These are phyloP conservation scores for Mycena capillaripes DNA, from an alignment of 768 basidiomycete species.

Conservation along the genomic window DNA sequence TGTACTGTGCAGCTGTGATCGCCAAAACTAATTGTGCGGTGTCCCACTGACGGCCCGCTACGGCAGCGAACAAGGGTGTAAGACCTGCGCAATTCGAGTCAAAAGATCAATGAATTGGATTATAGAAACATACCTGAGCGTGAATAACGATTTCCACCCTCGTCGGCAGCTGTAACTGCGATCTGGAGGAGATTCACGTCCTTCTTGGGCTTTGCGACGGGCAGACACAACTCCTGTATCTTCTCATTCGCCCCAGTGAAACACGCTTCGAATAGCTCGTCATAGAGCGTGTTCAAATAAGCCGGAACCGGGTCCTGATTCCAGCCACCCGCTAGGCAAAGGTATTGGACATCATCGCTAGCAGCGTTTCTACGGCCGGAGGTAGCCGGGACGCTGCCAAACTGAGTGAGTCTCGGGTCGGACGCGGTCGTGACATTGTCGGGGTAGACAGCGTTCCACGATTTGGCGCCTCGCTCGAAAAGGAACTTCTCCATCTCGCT, in stretches of 20 bases:
- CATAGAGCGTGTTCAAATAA: slow-evolving; percentile 56
- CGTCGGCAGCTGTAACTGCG: slow-evolving; percentile 48
- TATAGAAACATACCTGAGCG: slow-evolving; percentile 41
- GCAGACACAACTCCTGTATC: slow-evolving; percentile 68
- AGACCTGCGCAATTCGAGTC: slow-evolving; percentile 47
- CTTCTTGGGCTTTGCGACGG: slow-evolving; percentile 46
- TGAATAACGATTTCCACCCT: slow-evolving; percentile 30
- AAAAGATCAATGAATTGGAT: not conserved
- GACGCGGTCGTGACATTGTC: slow-evolving; percentile 35
- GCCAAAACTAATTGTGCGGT: slow-evolving; percentile 72
- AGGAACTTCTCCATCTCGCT: slow-evolving; percentile 51
- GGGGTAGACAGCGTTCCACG: slow-evolving; percentile 58
- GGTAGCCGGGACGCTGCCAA: not conserved
- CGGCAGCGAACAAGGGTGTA: slow-evolving; percentile 65
- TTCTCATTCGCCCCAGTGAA: slow-evolving; percentile 64
- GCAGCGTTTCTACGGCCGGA: no score
- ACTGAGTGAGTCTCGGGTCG: slow-evolving; percentile 30
- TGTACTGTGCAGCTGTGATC: slow-evolving; percentile 69
- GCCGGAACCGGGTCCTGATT: slow-evolving; percentile 41
- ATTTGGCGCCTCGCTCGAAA: slow-evolving; percentile 53
- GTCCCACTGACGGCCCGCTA: slow-evolving; percentile 65
- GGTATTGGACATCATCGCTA: slow-evolving; percentile 32
- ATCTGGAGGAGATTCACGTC: slow-evolving; percentile 57
- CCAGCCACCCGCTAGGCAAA: slow-evolving; percentile 44
- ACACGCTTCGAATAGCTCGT: slow-evolving; percentile 71